These are phyloP conservation scores for Hortiboletus campestris DNA, from an alignment of 768 basidiomycete genomes.

Conservation along the genomic window DNA sequence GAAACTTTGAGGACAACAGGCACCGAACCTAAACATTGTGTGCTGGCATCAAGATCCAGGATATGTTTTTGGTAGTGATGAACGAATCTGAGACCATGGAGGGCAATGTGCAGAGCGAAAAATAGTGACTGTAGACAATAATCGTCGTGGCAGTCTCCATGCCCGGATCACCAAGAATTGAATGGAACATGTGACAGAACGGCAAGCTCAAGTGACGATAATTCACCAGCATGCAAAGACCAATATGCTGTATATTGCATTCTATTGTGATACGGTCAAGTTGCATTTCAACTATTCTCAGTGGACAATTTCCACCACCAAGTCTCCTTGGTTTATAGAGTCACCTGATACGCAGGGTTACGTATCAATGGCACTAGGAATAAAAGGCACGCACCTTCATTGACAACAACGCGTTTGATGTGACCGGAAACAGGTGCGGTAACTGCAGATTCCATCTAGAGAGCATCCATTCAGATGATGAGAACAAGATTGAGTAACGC, in stretches of 20 bases:
- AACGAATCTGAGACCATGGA: neutral
- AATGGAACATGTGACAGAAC: neutral
- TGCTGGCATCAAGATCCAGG: too few species aligned
- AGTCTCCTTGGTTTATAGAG: constrained; percentile 91
- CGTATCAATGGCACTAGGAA: neutral
- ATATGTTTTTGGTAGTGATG: too few species aligned
- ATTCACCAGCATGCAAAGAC: constrained; percentile 8
- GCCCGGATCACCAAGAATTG: neutral
- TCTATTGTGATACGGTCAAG: constrained; percentile 16
- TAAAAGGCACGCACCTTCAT: constrained; percentile 58
- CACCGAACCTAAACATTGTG: too few species aligned
- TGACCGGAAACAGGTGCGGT: constrained; percentile 96
- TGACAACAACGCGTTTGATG: constrained; percentile 89
- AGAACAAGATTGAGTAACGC: neutral
- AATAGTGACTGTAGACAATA: too few species aligned
- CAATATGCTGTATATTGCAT: constrained; percentile 15
- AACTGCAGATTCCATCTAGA: constrained; percentile 95
- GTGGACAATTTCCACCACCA: constrained; percentile 85
- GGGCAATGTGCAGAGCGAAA: too few species aligned
- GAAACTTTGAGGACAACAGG: too few species aligned
- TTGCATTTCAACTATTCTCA: constrained; percentile 28
- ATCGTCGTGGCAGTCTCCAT: too few species aligned
- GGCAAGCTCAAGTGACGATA: neutral
- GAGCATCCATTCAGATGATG: constrained; percentile 19
- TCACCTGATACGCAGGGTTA: constrained; percentile 55